Conservation (phyloP, 768 basidiomycete genomes). For the Pleurotus tuber-regium region DNA sequence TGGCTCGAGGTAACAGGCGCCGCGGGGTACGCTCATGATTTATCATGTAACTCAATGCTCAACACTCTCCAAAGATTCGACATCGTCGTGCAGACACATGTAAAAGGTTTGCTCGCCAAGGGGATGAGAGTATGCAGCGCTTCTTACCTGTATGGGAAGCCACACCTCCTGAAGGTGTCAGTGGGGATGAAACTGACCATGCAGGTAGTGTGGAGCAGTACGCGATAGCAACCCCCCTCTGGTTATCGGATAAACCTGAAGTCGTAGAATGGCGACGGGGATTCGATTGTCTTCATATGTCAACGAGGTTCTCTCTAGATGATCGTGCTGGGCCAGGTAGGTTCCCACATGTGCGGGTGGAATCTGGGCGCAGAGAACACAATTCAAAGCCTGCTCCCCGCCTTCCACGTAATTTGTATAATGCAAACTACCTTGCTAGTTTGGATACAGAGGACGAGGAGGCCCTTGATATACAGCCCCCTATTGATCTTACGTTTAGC, state of each 20-base stretch:
- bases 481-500: conserved; percentile 1
- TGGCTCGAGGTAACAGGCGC: too few species aligned
- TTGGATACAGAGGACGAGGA: conserved; percentile 8
- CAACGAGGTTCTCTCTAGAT: conserved; percentile 5
- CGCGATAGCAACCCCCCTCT: conserved; percentile 7
- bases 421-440: conserved; percentile 6
- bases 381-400: neutral
- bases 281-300: conserved; percentile 12
- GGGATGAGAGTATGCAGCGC: neutral
- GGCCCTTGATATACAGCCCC: conserved; percentile 2
- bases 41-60: too few species aligned
- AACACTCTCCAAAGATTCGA: too few species aligned
- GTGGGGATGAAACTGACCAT: neutral
- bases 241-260: conserved; percentile 5
- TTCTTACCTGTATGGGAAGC: neutral
- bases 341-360: conserved; percentile 11
- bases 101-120: neutral
- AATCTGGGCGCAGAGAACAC: neutral
- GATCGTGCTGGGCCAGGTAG: conserved; percentile 6
- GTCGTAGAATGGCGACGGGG: conserved; percentile 4
- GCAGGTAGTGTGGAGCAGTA: neutral
- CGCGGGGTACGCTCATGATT: too few species aligned
- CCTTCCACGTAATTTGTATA: conserved; percentile 12
- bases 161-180: neutral
- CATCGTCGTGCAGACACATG: neutral